Evolutionary conservation across 176 grass and related monocot genomes (phyloP), one percentile per base, ranked within the genome.

Genomic region (Puccinellia tenuiflora): DNA sequence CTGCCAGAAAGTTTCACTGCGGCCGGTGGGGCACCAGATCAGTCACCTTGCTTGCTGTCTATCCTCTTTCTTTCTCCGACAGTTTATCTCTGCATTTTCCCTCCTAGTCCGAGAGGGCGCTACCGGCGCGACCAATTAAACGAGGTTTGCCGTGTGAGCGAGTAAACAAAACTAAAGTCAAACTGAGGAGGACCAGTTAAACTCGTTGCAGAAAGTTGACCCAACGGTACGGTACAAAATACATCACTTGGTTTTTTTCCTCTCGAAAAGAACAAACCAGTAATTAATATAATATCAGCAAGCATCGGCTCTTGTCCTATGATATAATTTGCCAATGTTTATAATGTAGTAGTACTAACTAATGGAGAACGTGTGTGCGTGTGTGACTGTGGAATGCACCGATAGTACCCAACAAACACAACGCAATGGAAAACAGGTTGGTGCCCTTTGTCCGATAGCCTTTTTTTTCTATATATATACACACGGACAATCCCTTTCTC

Each of bases 401-500:
- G 17, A 13, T 14, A 12, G 45, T 47, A 47, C 13, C 46, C 46
- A 48, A 48, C 46, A 48, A 48, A 48, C 46, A 48, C 14, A 14
- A 48, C 0, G 37, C 56, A 52, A 74, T 65, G 67, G 86, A 79
- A 33, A 47, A 88, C 81, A 79, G 79, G 25, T 9, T 83, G 79
- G 17, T 77, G 72, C 31, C 71, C 12, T 56, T 60, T 30, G 50
- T 38, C 7, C 7, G 5, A 20, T 46, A 17, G 16, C 9, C 68
- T 7, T 22, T 59, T 22, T 59, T 76, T 71, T 6, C 21, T 9
- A 56, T 46, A 25, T 14, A 46, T 46, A 15, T 46, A 46, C 43
- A 34, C 37, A 37, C 15, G 17, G 8, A 6, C 31, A 24, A 31
- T 48, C 43, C 69, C 69, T 47, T 62, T 21, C 7, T 14, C 11